These are phyloP conservation scores for Parachaetomium inaequale DNA, from an alignment of 495 filamentous ascomycete species.

Conservation along the genomic window DNA sequence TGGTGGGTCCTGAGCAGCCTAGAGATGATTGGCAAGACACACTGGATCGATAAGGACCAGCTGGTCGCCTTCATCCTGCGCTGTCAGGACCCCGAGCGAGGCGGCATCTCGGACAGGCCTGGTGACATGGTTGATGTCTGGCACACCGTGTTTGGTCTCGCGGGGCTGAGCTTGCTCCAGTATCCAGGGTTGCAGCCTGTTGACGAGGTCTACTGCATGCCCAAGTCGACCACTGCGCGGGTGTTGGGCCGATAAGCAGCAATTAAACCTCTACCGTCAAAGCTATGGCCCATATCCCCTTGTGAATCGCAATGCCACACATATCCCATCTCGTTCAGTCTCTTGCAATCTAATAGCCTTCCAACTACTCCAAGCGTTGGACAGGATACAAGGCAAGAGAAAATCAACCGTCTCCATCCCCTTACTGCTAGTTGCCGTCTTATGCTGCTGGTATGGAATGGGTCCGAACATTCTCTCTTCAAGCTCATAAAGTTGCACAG, in stretches of 20 bases:
- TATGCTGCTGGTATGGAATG: background rate
- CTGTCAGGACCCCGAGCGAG: constrained; percentile 81
- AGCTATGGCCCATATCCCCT: background rate
- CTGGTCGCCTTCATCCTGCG: constrained; percentile 75
- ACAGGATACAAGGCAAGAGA: constrained; percentile 75
- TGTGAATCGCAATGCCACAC: background rate
- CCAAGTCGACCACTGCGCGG: constrained; percentile 58
- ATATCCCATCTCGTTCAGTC: constrained; percentile 19
- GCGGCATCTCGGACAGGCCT: constrained; percentile 86
- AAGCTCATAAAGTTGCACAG: no score
- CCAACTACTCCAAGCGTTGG: constrained; percentile 46
- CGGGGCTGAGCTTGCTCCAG: constrained; percentile 78
- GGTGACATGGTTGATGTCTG: constrained; percentile 97
- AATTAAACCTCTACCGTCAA: constrained; percentile 2
- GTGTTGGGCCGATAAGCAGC: constrained; percentile 42
- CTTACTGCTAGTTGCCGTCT: constrained; percentile 3
- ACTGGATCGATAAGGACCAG: constrained; percentile 85
- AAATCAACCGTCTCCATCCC: constrained; percentile 41
- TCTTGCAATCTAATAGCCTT: constrained; percentile 77
- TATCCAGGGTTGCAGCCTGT: constrained; percentile 73
- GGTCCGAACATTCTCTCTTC: no score
- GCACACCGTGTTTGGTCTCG: constrained; percentile 85
- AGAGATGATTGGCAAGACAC: constrained; percentile 78
- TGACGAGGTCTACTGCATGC: constrained; percentile 87
- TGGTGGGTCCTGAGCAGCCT: constrained; percentile 95